Evolutionary conservation across 2,329 filamentous ascomycete genomes (phyloP).

Genomic region (Hyphodiscus sp.): DNA sequence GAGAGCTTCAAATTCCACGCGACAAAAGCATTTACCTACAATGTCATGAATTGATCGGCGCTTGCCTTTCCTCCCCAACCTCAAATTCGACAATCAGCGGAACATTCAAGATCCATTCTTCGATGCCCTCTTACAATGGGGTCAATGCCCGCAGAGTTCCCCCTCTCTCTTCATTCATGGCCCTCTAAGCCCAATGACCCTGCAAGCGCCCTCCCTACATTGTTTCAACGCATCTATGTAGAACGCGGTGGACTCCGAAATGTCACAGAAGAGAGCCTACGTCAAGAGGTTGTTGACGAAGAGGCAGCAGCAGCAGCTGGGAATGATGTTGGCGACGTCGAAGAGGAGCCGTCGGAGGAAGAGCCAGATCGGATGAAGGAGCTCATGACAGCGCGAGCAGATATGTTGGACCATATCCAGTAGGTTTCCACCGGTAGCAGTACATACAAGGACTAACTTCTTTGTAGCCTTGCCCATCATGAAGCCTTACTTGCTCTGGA

Average conservation of each 20-base stretch:
- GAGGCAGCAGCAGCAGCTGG: conserved; percentile 33
- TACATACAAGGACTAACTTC: conserved; percentile 11
- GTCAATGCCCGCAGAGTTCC: conserved; percentile 35
- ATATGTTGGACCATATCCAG: conserved; percentile 54
- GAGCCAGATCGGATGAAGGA: conserved; percentile 31
- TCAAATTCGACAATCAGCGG: neutral
- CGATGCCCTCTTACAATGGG: conserved; percentile 15
- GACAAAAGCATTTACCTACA: neutral
- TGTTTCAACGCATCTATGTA: conserved; percentile 71
- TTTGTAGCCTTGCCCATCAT: conserved; percentile 41
- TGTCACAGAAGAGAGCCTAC: conserved; percentile 67
- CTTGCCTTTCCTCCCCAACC: neutral
- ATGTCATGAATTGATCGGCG: neutral
- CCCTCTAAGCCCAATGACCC: conserved; percentile 47
- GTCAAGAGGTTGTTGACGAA: conserved; percentile 55
- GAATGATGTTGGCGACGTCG: conserved; percentile 38
- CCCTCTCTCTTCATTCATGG: conserved; percentile 58
- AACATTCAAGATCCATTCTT: neutral
- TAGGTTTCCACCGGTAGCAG: conserved; percentile 29
- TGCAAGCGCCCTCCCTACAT: conserved; percentile 59
- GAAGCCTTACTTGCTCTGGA: conserved; percentile 67
- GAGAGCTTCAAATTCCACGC: neutral
- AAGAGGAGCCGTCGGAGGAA: conserved; percentile 43
- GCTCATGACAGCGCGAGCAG: conserved; percentile 43
- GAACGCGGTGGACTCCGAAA: conserved; percentile 78